A percentile compares a stretch with the other conserved stretches of the same genome.
Evolutionary conservation across 805 yeast species (phyloP).

Genomic region (Metschnikowia santaceciliae): DNA sequence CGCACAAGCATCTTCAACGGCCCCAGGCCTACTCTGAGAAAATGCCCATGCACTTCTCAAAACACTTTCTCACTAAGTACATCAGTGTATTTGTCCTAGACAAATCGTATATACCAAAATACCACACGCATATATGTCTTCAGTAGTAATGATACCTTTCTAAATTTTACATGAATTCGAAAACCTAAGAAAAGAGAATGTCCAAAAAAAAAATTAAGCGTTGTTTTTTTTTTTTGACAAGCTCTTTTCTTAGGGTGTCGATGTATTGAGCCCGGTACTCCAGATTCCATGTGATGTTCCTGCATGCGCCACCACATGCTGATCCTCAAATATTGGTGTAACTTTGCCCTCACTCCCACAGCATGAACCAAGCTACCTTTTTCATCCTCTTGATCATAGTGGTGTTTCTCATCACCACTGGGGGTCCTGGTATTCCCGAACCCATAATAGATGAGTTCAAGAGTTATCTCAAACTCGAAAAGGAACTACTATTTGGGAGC

Average conservation of each 20-base stretch:
- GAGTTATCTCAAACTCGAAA: slow-evolving; percentile 18
- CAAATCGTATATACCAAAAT: not conserved
- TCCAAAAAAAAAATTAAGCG: too few relatives aligned
- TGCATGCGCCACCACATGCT: not conserved
- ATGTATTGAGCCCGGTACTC: not conserved
- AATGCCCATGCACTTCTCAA: not conserved
- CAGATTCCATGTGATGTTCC: not conserved
- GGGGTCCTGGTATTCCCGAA: slow-evolving; percentile 24
- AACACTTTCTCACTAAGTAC: not conserved
- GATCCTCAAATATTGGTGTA: not conserved
- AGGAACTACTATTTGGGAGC: slow-evolving; percentile 30
- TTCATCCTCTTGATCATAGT: slow-evolving; percentile 30
- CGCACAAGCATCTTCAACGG: slow-evolving; percentile 5
- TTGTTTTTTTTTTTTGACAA: too few relatives aligned
- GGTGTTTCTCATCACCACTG: slow-evolving; percentile 30
- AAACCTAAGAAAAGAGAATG: too few relatives aligned
- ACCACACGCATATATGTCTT: not conserved
- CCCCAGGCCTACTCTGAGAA: slow-evolving; percentile 1
- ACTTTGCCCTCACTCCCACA: not conserved
- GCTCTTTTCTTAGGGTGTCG: too few relatives aligned
- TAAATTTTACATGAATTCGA: not conserved
- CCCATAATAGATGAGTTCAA: slow-evolving; percentile 25
- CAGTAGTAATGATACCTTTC: not conserved
- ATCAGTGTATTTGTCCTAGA: not conserved
- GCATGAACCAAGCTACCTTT: slow-evolving; percentile 31